phyloP scores from a whole-genome alignment of 2,329 filamentous ascomycete species.

The Trichoderma sp. region DNA sequence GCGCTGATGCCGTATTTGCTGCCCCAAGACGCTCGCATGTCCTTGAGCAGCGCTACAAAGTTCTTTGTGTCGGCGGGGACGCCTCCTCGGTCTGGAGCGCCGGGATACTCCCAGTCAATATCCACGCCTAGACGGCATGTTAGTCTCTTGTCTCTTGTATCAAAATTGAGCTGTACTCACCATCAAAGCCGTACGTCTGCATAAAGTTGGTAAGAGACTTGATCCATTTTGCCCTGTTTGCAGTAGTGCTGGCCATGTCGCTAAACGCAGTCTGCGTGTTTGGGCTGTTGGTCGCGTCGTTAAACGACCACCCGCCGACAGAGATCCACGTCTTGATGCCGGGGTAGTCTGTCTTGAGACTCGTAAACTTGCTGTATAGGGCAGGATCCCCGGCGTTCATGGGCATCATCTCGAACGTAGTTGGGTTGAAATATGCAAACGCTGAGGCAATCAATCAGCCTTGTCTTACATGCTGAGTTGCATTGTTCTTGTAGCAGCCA shows the following conservation, averaged over 20 bases:
- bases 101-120: constrained; percentile 52
- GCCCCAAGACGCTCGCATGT: constrained; percentile 38
- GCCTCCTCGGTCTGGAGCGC: constrained; percentile 40
- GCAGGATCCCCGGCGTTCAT: constrained; percentile 7
- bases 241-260: neutral
- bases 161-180: constrained; percentile 5
- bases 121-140: constrained; percentile 31
- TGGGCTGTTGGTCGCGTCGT: constrained; percentile 35
- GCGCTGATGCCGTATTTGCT: constrained; percentile 43
- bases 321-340: constrained; percentile 44
- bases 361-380: constrained; percentile 16
- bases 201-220: constrained; percentile 32
- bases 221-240: constrained; percentile 37
- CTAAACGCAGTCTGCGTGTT: neutral
- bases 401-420: constrained; percentile 30
- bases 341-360: constrained; percentile 33
- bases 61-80: constrained; percentile 41
- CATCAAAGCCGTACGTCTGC: constrained; percentile 32
- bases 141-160: neutral
- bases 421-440: constrained; percentile 39
- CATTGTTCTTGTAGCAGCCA: neutral
- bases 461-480: neutral
- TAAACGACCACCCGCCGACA: constrained; percentile 45
- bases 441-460: constrained; percentile 9
- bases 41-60: constrained; percentile 38